Evolutionary conservation across 2,329 filamentous ascomycete genomes (phyloP).

Genomic region (Westerdykella aurantiaca): DNA sequence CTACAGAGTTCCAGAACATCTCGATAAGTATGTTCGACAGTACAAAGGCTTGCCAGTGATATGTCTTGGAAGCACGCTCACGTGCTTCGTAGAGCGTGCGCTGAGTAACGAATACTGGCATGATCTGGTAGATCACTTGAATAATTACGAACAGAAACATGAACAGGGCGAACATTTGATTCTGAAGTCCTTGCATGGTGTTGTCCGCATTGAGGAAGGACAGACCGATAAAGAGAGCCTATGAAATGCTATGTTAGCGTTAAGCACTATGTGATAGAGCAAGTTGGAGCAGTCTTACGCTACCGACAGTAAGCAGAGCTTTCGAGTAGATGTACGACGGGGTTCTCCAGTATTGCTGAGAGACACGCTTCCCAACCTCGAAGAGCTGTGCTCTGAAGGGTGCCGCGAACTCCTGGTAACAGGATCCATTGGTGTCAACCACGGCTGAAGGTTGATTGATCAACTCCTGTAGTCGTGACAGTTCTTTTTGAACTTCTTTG

Average conservation of each 20-base stretch:
- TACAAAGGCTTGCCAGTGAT: conserved; percentile 4
- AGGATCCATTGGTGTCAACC: background rate
- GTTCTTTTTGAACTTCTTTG: background rate
- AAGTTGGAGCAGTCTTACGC: background rate
- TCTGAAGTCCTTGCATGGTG: conserved; percentile 4
- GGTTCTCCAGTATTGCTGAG: conserved; percentile 15
- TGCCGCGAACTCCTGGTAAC: conserved; percentile 10
- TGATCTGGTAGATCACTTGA: conserved; percentile 11
- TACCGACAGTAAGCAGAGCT: conserved; percentile 1
- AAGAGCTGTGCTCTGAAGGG: conserved; percentile 10
- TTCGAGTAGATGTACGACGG: conserved; percentile 18
- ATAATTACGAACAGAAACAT: conserved; percentile 14
- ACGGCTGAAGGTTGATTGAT: background rate
- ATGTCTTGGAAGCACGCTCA: conserved; percentile 3
- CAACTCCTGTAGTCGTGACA: background rate
- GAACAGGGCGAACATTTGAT: conserved; percentile 6
- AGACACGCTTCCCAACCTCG: conserved; percentile 8
- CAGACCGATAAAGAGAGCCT: conserved; percentile 7
- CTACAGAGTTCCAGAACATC: conserved; percentile 41
- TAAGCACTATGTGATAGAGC: background rate
- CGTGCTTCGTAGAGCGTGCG: conserved; percentile 4
- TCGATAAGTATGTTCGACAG: conserved; percentile 27
- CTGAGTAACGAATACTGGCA: conserved; percentile 5
- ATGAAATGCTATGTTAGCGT: background rate
- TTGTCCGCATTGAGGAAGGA: conserved; percentile 2